Percentiles rank a stretch among this genome's conserved stretches.
Evolutionary conservation across 2,329 filamentous ascomycete species (phyloP).

Genomic region (Nothophaeocryptopus gaeumannii): DNA sequence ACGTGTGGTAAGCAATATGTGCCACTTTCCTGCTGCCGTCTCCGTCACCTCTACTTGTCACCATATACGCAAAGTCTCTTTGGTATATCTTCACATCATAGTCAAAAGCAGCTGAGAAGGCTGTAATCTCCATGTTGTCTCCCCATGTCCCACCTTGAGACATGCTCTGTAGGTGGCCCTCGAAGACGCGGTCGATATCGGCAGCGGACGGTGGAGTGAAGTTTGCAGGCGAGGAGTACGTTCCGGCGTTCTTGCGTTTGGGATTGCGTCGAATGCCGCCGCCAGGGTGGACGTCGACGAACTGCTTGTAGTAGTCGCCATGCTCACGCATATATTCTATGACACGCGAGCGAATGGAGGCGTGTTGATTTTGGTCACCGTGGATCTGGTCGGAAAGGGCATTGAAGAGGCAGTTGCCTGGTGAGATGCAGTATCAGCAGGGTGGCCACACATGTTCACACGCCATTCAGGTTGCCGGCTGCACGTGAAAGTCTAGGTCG

Average conservation of each 20-base stretch:
- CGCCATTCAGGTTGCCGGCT: slow-evolving; percentile 9
- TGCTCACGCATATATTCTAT: slow-evolving; percentile 62
- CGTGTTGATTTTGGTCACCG: slow-evolving; percentile 57
- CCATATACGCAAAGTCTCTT: slow-evolving; percentile 51
- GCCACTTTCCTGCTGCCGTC: slow-evolving; percentile 38
- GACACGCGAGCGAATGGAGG: slow-evolving; percentile 57
- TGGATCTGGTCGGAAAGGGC: slow-evolving; percentile 66
- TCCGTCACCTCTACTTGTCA: slow-evolving; percentile 42
- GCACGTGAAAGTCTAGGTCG: slow-evolving; percentile 4
- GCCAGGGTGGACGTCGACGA: slow-evolving; percentile 55
- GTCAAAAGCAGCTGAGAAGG: slow-evolving; percentile 61
- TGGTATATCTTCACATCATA: slow-evolving; percentile 63
- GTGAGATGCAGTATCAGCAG: slow-evolving; percentile 19
- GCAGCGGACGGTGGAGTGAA: slow-evolving; percentile 50
- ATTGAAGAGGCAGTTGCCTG: slow-evolving; percentile 69
- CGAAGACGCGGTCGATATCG: slow-evolving; percentile 53
- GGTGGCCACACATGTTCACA: slow-evolving; percentile 2
- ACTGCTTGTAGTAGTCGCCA: slow-evolving; percentile 62
- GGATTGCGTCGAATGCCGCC: slow-evolving; percentile 58
- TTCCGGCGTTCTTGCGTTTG: slow-evolving; percentile 55
- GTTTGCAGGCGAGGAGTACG: slow-evolving; percentile 46
- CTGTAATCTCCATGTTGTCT: slow-evolving; percentile 65
- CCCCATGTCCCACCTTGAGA: slow-evolving; percentile 61
- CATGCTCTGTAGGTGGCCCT: slow-evolving; percentile 59
- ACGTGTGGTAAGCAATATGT: slow-evolving; percentile 52